Evolutionary conservation across 345 rosid species (phyloP).

Genomic region (Streptanthus diversifolius): DNA sequence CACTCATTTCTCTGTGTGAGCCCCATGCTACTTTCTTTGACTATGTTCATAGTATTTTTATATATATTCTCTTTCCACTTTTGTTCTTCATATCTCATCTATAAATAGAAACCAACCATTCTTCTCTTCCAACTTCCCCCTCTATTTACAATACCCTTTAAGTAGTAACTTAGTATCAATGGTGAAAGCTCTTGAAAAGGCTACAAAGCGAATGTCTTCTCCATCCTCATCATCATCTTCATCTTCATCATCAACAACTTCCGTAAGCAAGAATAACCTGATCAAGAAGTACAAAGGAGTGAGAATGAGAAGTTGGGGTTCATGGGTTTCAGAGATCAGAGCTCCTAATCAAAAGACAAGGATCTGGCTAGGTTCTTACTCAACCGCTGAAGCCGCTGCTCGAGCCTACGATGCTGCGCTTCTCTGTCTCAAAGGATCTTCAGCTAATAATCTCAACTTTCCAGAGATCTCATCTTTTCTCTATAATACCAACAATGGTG

Average conservation of each 20-base stretch:
- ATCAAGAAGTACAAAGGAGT: conserved; percentile 85
- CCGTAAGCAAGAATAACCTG: conserved; percentile 30
- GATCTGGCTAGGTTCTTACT: conserved; percentile 96
- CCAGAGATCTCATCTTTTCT: conserved; percentile 53
- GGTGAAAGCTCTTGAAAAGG: conserved; percentile 60
- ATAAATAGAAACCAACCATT: conserved; percentile 27
- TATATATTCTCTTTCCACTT: conserved; percentile 16
- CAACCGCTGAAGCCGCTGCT: conserved; percentile 94
- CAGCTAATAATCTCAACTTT: conserved; percentile 77
- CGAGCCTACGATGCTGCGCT: conserved; percentile 98
- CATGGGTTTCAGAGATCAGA: conserved; percentile 97
- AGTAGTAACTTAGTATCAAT: conserved; percentile 20
- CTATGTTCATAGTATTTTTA: conserved; percentile 20
- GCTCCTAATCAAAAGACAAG: conserved; percentile 95
- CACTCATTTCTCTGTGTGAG: conserved; percentile 20
- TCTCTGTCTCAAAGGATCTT: conserved; percentile 80
- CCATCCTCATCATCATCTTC: conserved; percentile 28
- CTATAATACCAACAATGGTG: conserved; percentile 18
- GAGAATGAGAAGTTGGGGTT: conserved; percentile 99
- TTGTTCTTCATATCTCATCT: conserved; percentile 32
- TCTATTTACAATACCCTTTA: neutral
- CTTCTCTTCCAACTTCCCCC: conserved; percentile 19
- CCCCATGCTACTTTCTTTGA: conserved; percentile 36
- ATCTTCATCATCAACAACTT: conserved; percentile 24
- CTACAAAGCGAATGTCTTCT: conserved; percentile 35